Percentiles rank a stretch among this genome's conserved stretches.
Conservation (phyloP, 768 basidiomycete species). For the Phanerochaete sordida region DNA sequence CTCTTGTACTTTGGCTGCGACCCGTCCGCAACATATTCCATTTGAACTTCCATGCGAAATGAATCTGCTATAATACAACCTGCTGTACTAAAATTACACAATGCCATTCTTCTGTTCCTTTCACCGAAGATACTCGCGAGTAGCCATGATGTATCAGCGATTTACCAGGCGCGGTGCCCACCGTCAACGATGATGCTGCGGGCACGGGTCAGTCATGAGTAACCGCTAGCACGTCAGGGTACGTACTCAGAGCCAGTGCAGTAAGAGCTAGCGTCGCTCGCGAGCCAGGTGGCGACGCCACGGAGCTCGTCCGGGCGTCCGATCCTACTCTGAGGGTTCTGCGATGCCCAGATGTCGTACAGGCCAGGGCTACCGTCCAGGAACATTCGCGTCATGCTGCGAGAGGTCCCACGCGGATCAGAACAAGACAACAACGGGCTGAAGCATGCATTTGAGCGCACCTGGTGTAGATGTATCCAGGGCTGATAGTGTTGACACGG, state of each 20-base stretch:
- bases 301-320: constrained; percentile 70
- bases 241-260: constrained; percentile 80
- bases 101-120: no score
- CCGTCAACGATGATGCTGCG: constrained; percentile 21
- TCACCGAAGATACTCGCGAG: no score
- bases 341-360: constrained; percentile 56
- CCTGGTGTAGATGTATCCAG: constrained; percentile 70
- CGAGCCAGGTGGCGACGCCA: constrained; percentile 60
- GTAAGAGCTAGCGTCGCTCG: constrained; percentile 47
- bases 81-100: no score
- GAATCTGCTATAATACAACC: no score
- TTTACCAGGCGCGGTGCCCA: constrained; percentile 22
- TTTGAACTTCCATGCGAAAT: no score
- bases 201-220: background rate
- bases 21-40: no score
- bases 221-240: background rate
- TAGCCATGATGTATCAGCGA: no score
- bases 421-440: background rate
- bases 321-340: constrained; percentile 66
- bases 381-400: constrained; percentile 68
- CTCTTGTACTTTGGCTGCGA: no score
- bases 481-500: constrained; percentile 69
- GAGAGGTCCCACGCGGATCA: background rate
- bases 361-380: constrained; percentile 60
- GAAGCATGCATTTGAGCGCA: constrained; percentile 18